Evolutionary conservation across 495 filamentous ascomycete genomes (phyloP).

Genomic region (Xylaria flabelliformis): DNA sequence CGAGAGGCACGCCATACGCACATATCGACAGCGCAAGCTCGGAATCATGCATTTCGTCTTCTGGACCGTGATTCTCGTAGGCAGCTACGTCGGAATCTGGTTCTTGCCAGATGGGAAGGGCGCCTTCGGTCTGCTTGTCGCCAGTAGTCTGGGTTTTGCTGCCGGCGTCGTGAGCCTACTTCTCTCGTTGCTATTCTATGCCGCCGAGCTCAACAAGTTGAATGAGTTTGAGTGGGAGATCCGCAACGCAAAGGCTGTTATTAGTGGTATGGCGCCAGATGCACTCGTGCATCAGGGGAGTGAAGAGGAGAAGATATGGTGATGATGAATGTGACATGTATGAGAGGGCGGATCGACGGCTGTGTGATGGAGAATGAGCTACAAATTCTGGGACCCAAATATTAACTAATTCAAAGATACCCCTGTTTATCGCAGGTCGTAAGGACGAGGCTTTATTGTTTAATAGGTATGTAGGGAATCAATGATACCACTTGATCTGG

Average conservation of each 20-base stretch:
- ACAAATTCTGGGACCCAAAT: background rate
- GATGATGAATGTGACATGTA: background rate
- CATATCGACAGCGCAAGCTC: slow-evolving; percentile 70
- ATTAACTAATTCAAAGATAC: slow-evolving; percentile 6
- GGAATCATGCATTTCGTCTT: slow-evolving; percentile 74
- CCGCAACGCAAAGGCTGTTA: slow-evolving; percentile 62
- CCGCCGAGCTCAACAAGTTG: slow-evolving; percentile 80
- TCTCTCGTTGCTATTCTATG: slow-evolving; percentile 85
- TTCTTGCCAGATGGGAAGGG: slow-evolving; percentile 78
- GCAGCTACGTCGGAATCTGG: slow-evolving; percentile 82
- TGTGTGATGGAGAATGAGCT: background rate
- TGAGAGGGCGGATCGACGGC: background rate
- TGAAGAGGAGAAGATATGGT: slow-evolving; percentile 34
- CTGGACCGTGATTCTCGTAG: slow-evolving; percentile 69
- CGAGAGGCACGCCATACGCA: slow-evolving; percentile 67
- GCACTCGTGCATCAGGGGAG: slow-evolving; percentile 33
- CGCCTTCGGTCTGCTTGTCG: slow-evolving; percentile 78
- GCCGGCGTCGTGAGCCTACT: slow-evolving; percentile 83
- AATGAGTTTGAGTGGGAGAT: slow-evolving; percentile 97
- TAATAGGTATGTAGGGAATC: slow-evolving; percentile 24
- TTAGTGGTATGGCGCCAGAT: slow-evolving; percentile 34
- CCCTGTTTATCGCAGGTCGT: slow-evolving; percentile 1
- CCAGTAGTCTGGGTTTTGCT: slow-evolving; percentile 76
- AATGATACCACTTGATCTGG: slow-evolving; percentile 18
- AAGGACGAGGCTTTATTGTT: slow-evolving; percentile 4